Conservation (phyloP, 208 protist genomes). For the Leptomonas pyrrhocoris region DNA sequence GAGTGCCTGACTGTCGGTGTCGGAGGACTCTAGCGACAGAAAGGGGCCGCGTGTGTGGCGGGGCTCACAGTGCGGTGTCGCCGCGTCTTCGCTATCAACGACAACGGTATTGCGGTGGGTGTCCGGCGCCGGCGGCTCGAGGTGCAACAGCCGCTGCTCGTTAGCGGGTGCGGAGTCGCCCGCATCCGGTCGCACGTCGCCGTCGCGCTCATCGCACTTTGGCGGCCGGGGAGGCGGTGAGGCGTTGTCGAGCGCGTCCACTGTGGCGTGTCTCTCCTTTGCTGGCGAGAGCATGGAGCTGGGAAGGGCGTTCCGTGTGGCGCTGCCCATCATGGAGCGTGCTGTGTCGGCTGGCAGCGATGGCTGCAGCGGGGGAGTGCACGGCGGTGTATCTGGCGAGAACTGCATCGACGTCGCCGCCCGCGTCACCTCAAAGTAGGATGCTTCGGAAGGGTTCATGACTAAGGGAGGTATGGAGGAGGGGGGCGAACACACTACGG, state of each 20-base stretch:
- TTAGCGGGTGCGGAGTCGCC: background rate
- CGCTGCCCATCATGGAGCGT: background rate
- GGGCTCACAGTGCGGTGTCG: background rate
- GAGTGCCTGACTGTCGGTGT: constrained; percentile 6
- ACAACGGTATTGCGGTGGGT: background rate
- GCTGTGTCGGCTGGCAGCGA: background rate
- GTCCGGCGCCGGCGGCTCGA: background rate
- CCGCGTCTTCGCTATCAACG: constrained; percentile 8
- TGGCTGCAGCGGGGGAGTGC: background rate
- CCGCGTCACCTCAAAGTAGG: background rate
- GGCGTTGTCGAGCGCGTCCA: constrained; percentile 4
- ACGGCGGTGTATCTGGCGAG: background rate
- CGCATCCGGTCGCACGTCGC: background rate
- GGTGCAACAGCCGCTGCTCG: constrained; percentile 16
- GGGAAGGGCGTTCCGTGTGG: background rate
- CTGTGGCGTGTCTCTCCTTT: background rate
- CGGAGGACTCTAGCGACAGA: constrained; percentile 5
- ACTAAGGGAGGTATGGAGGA: no score
- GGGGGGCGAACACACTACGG: no score
- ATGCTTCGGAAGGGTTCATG: constrained; percentile 4
- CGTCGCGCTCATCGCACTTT: background rate
- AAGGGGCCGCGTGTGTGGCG: constrained; percentile 7
- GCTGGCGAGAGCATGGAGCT: background rate
- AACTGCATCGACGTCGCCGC: constrained; percentile 19
- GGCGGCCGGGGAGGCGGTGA: constrained; percentile 33